These are phyloP conservation scores for Xerocomus spinulosus DNA, from an alignment of 768 basidiomycete genomes.

Conservation along the genomic window DNA sequence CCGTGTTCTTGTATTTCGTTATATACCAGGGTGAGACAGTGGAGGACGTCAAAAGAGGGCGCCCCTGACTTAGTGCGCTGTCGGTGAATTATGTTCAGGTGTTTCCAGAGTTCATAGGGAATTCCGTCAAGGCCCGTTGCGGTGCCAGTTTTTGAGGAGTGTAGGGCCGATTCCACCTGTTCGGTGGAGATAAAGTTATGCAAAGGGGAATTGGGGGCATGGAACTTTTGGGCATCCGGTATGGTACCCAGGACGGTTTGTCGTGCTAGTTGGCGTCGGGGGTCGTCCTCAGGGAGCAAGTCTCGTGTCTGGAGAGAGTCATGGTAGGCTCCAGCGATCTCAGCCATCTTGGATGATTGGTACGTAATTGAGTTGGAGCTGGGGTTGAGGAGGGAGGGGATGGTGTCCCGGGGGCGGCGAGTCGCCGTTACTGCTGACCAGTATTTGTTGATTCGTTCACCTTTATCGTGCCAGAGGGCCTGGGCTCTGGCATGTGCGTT, in stretches of 20 bases:
- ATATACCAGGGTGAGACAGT: not conserved
- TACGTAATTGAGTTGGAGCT: fast-evolving
- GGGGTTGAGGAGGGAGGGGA: slow-evolving; percentile 10
- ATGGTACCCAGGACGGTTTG: not conserved
- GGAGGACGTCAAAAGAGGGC: slow-evolving; percentile 5
- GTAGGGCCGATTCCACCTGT: slow-evolving; percentile 15
- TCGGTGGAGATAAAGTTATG: not conserved
- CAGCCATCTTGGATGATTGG: slow-evolving; percentile 28
- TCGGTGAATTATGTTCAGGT: no score
- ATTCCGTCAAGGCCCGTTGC: slow-evolving; percentile 26
- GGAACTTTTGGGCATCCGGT: not conserved
- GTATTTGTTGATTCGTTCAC: slow-evolving; percentile 12
- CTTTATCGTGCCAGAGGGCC: not conserved
- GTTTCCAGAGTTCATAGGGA: slow-evolving; percentile 29
- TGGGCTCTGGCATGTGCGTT: not conserved
- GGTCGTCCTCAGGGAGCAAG: no score
- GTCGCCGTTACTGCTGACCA: slow-evolving; percentile 15
- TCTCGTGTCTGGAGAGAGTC: slow-evolving; percentile 28
- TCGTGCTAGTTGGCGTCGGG: no score
- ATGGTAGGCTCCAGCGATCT: slow-evolving; percentile 17
- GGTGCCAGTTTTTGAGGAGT: slow-evolving; percentile 6
- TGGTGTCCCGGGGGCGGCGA: slow-evolving; percentile 12
- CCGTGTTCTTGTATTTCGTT: slow-evolving; percentile 30
- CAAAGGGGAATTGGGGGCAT: not conserved
- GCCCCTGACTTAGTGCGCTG: no score